phyloP scores from a whole-genome alignment of 1,139 yeast genomes.

The Yamadazyma triangularis region DNA sequence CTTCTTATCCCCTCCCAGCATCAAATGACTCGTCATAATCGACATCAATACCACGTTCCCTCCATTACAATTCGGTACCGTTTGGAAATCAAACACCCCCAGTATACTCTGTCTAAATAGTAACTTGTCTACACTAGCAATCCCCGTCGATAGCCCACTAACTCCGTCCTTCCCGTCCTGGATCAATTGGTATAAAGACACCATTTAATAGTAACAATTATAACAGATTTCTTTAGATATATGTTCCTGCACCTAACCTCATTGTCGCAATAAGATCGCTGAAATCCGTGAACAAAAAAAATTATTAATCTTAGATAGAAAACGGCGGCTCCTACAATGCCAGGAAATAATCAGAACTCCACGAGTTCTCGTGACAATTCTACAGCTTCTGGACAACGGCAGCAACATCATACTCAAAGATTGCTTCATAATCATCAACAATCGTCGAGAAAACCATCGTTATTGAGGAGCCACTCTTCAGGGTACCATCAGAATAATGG shows the following conservation, averaged over 20 bases:
- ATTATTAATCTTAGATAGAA: neutral
- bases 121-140: conserved; percentile 12
- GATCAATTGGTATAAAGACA: conserved; percentile 11
- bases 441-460: conserved; percentile 16
- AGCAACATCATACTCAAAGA: conserved; percentile 3
- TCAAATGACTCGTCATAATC: conserved; percentile 28
- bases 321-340: neutral
- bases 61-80: conserved; percentile 29
- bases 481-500: conserved; percentile 5
- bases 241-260: no score
- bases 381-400: conserved; percentile 8
- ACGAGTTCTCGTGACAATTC: conserved; percentile 1
- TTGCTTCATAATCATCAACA: conserved; percentile 10
- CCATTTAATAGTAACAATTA: conserved; percentile 11
- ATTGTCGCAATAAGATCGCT: no score
- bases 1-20: no score
- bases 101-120: conserved; percentile 2
- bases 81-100: conserved; percentile 33
- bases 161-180: conserved; percentile 1
- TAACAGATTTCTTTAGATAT: no score
- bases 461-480: conserved; percentile 18
- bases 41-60: conserved; percentile 19
- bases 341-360: neutral
- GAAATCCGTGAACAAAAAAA: neutral
- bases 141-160: conserved; percentile 6